Evolutionary conservation across 2,329 filamentous ascomycete species (phyloP), one percentile per base, ranked within the genome.

Genomic region (Rhynchosporium secalis): DNA sequence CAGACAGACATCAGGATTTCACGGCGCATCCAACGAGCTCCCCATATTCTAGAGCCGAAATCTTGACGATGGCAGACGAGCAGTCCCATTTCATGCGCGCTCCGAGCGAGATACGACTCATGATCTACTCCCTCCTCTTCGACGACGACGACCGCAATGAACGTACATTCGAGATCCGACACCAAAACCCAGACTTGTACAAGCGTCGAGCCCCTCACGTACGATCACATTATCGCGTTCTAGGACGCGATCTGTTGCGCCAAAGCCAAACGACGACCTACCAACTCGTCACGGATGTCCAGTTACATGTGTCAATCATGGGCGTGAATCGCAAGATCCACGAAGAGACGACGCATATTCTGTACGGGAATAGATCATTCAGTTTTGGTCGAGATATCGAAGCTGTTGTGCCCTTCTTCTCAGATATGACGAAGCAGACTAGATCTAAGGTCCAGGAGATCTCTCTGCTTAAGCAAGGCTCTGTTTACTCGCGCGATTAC

Each of bases 351-450:
- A 75, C 80, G 3, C 77, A 81, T 62, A 71, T 84, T 15, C 75
- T 88, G 3, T 88, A 88, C 72, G 77, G 76, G 7, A 75, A 72
- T 60, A 83, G 86, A 70, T 76, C 76, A 0, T 87, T 88, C 72
- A 80, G 83, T 68, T 88, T 88, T 71, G 81, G 81, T 64, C 78
- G 78, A 54, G 78, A 84, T 72, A 77, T 88, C 66, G 85, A 88
- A 72, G 83, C 85, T 15, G 78, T 85, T 5, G 78, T 81, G 0
- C 83, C 85, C 0, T 88, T 88, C 70, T 76, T 88, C 45, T 75
- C 76, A 38, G 84, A 87, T 70, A 77, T 86, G 40, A 83, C 81
- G 2, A 77, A 79, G 1, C 68, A 72, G 20, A 79, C 81, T 2
- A 77, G 81, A 40, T 71, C 73, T 9, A 75, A 81, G 52, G 74